phyloP scores from a whole-genome alignment of 441 rosid genomes.

The Aleurites moluccanus region DNA sequence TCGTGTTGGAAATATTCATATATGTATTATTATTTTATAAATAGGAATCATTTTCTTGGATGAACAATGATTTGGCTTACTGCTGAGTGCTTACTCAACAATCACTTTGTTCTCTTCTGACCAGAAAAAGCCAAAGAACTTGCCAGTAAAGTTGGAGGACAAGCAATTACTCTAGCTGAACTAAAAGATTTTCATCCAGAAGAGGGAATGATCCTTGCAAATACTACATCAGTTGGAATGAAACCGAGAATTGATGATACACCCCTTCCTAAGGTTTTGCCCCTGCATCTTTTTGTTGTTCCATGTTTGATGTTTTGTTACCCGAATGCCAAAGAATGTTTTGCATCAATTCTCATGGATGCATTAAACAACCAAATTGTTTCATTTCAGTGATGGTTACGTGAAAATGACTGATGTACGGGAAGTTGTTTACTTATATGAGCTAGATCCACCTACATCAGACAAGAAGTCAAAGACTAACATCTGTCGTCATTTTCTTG shows the following conservation, averaged over 20 bases:
- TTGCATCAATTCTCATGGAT: not conserved
- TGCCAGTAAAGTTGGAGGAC: slow-evolving; percentile 47
- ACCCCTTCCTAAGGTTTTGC: slow-evolving; percentile 49
- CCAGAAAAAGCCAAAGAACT: slow-evolving; percentile 52
- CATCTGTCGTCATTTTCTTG: not conserved
- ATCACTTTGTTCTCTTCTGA: not conserved
- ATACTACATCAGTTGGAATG: slow-evolving; percentile 60
- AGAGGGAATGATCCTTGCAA: slow-evolving; percentile 61
- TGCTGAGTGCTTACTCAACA: not conserved
- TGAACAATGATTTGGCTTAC: not conserved
- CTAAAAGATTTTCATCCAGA: slow-evolving; percentile 50
- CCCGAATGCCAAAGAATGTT: not conserved
- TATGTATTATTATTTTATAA: not conserved
- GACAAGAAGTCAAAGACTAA: not conserved
- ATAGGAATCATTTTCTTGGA: not conserved
- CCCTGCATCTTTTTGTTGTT: not conserved
- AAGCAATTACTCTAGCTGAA: slow-evolving; percentile 45
- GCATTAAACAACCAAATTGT: not conserved
- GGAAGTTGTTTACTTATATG: not conserved
- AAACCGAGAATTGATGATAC: slow-evolving; percentile 43
- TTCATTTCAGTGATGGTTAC: not conserved
- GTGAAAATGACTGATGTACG: not conserved
- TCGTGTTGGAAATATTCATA: not conserved
- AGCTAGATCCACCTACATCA: not conserved
- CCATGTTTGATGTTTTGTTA: not conserved